phyloP scores from a whole-genome alignment of 2,329 filamentous ascomycete genomes.

The Botrytis pseudocinerea region DNA sequence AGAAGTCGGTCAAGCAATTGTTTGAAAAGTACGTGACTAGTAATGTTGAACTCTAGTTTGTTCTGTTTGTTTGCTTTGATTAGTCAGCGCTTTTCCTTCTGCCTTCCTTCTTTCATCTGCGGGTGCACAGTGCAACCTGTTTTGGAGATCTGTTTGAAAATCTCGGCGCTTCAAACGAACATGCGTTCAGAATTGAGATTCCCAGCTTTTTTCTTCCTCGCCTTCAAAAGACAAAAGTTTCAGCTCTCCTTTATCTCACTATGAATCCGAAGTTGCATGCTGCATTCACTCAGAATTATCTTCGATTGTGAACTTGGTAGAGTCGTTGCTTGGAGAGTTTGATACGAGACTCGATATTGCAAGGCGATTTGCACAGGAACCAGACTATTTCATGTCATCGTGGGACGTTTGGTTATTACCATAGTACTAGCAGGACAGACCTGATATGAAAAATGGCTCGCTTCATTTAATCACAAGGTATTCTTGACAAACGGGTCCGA shows the following conservation, averaged over 20 bases:
- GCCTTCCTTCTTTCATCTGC: not conserved
- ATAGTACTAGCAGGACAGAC: not conserved
- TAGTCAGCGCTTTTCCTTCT: not conserved
- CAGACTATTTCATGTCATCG: not conserved
- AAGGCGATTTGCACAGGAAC: not conserved
- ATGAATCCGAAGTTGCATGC: not conserved
- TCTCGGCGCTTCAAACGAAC: not conserved
- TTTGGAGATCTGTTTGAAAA: not conserved
- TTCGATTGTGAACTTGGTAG: not conserved
- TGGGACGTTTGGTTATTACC: not conserved
- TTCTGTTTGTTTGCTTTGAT: not conserved
- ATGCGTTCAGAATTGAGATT: not conserved
- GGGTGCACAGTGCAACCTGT: not conserved
- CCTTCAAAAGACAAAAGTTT: too few species aligned
- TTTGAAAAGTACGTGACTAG: not conserved
- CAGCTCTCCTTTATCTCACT: not conserved
- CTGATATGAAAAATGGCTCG: not conserved
- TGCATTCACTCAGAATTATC: not conserved
- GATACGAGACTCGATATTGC: not conserved
- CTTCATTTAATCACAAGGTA: too few species aligned
- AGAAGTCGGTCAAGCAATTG: not conserved
- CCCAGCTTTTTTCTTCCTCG: not conserved
- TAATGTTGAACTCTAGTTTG: not conserved
- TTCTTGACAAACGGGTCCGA: too few species aligned
- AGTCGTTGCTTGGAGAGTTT: not conserved